phyloP scores from a whole-genome alignment of 139 green algal genomes.

The Tetradesmus obliquus region DNA sequence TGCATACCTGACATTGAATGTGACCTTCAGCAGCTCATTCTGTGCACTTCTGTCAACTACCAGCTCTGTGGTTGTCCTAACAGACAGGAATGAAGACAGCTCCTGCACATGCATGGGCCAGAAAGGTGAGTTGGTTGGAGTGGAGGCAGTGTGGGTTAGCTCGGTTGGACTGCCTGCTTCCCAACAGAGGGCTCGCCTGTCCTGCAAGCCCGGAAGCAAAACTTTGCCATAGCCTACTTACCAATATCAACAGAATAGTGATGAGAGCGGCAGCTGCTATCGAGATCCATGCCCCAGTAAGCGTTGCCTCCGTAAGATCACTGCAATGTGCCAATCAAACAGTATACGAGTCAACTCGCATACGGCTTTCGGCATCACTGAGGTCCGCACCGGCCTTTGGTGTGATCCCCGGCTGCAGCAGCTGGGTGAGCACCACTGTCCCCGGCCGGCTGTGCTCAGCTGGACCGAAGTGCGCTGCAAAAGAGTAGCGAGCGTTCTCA shows the following conservation, averaged over 20 bases:
- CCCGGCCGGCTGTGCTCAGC: slow-evolving; percentile 71
- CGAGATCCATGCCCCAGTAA: slow-evolving; percentile 91
- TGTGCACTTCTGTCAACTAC: slow-evolving; percentile 92
- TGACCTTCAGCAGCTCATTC: slow-evolving; percentile 94
- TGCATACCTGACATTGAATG: slow-evolving; percentile 95
- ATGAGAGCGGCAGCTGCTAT: slow-evolving; percentile 89
- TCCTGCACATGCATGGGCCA: slow-evolving; percentile 76
- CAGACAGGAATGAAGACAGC: slow-evolving; percentile 79
- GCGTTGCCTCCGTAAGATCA: slow-evolving; percentile 94
- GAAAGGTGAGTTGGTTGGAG: background rate
- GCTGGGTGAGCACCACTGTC: background rate
- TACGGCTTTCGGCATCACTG: background rate
- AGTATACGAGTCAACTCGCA: background rate
- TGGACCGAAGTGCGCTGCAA: background rate
- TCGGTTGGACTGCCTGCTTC: background rate
- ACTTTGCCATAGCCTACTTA: slow-evolving; percentile 51
- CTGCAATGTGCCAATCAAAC: slow-evolving; percentile 61
- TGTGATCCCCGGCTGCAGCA: background rate
- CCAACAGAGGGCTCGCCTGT: background rate
- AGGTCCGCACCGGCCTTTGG: background rate
- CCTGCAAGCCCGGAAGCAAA: background rate
- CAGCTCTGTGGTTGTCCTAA: slow-evolving; percentile 77
- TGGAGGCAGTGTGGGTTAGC: background rate
- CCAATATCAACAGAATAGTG: slow-evolving; percentile 82
- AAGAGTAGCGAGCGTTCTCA: background rate